Base-by-base conservation (phyloP, 345 rosid genomes). In the Gossypium ekmanianum region DNA sequence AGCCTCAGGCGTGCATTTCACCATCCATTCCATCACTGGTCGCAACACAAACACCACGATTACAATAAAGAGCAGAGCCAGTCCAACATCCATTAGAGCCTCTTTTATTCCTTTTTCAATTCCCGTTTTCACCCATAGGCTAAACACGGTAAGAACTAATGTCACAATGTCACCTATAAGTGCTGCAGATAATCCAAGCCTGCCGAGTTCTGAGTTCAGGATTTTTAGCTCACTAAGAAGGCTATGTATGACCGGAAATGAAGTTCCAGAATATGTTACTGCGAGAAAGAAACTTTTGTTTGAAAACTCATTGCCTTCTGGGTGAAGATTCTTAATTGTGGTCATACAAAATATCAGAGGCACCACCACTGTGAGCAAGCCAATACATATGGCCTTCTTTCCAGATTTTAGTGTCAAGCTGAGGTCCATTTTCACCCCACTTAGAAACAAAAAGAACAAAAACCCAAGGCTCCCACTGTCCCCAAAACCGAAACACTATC, bases 221-320 rank as follows among this genome's bases (percentile, higher is more conserved):
- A 81, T 64, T 51, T 69, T 74, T 41, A 77, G 41, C 11, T 81
- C 80, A 3, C n/a, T 47, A 4, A 81, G 63, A n/a, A 81, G 76
- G 48, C 11, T 4, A 41, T 58, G 55, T 6, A 77, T 39, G 27
- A 81, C 80, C 0, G 80, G 83, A 61, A 75, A 75, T 12, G 79
- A 34, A 39, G 65, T 71, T 5, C 51, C 52, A 3, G 16, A 58
- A n/a, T 63, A 72, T n/a, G 66, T 10, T 11, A 72, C 18, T 0
- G 17, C 12, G 2, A 73, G 12, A 56, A 56, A 65, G 43, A 65
- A 11, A n/a, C 24, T 41, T 8, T 2, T 62, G 65, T 55, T 44
- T 18, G 14, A 2, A 2, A 41, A 3, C 8, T 4, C 1, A 11
- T 24, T 7, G 0, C 34, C 4, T 7, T 16, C 26, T 0, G 11